Evolutionary conservation across 129 eudicot species (phyloP).

Genomic region (Chrysanthemum makinoi): DNA sequence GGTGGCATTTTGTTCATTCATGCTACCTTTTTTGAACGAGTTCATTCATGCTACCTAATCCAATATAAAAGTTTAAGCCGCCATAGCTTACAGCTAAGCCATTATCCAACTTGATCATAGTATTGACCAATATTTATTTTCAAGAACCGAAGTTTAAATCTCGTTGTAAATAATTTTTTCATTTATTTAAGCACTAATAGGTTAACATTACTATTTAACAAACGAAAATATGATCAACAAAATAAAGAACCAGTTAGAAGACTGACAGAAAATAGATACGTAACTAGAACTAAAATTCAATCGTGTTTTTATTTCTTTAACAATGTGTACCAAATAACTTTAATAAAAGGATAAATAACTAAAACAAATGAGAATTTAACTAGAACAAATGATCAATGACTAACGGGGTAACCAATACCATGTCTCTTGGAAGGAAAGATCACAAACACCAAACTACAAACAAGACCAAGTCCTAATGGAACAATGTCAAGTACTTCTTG

Average conservation of each 20-base stretch:
- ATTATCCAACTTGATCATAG: conserved; percentile 12
- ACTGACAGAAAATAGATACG: neutral
- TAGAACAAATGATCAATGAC: conserved; percentile 24
- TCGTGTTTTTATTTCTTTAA: conserved; percentile 4
- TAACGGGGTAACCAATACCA: conserved; percentile 88
- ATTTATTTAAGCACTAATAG: neutral
- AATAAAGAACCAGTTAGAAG: neutral
- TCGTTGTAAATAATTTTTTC: neutral
- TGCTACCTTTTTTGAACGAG: too few relatives aligned
- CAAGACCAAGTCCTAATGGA: conserved; percentile 70
- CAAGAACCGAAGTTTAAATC: neutral
- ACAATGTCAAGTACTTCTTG: conserved; percentile 58
- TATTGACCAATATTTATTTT: conserved; percentile 17
- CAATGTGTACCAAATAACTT: neutral
- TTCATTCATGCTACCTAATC: conserved; percentile 18
- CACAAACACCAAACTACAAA: conserved; percentile 72
- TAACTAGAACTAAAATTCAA: neutral
- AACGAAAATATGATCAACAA: neutral
- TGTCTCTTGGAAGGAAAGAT: conserved; percentile 73
- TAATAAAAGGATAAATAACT: neutral
- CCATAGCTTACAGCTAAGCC: conserved; percentile 22
- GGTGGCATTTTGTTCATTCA: conserved; percentile 11
- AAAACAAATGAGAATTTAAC: neutral
- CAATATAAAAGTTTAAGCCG: conserved; percentile 17
- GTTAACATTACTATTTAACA: too few relatives aligned